Percentiles rank a stretch among this genome's conserved stretches.
Conservation (phyloP, 192 early-diverging fungal genomes). For the Chytriomyces sp. region DNA sequence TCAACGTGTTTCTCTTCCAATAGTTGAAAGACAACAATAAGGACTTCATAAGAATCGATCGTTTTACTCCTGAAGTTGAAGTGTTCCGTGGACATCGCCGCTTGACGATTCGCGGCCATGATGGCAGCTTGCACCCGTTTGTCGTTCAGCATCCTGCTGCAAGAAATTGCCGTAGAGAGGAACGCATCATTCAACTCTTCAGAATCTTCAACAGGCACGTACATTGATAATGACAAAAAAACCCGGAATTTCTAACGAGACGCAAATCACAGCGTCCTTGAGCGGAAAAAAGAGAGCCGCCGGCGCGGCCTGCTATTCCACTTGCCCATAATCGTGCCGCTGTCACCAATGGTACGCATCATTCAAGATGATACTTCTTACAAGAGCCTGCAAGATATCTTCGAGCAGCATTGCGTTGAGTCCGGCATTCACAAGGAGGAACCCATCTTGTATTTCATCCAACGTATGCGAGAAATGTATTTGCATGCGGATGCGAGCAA, state of each 20-base stretch:
- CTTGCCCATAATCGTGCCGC: conserved; percentile 87
- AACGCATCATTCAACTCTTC: conserved; percentile 93
- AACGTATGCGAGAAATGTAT: conserved; percentile 69
- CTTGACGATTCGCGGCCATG: conserved; percentile 86
- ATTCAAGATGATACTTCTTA: conserved; percentile 92
- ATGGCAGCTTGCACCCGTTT: conserved; percentile 88
- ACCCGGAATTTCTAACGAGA: not conserved
- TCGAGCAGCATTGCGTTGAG: conserved; percentile 81
- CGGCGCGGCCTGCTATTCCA: conserved; percentile 79
- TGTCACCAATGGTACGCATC: conserved; percentile 89
- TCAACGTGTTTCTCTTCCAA: conserved; percentile 12
- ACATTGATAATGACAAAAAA: not conserved
- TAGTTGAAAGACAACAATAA: conserved; percentile 72
- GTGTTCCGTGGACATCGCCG: conserved; percentile 78
- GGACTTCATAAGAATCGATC: conserved; percentile 93
- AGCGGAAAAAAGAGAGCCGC: conserved; percentile 79
- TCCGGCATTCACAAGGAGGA: conserved; percentile 82
- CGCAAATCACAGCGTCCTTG: conserved; percentile 63
- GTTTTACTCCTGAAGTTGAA: conserved; percentile 91
- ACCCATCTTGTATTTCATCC: conserved; percentile 78
- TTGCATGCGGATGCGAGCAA: conserved; percentile 48
- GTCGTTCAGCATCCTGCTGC: conserved; percentile 93
- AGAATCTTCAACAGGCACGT: conserved; percentile 79
- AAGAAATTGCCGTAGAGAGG: conserved; percentile 88
- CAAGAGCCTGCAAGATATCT: conserved; percentile 89